A percentile compares a stretch with the other conserved stretches of the same genome.
Evolutionary conservation across 106 monocot genomes (phyloP).

Genomic region (Xerophyta viscosa): DNA sequence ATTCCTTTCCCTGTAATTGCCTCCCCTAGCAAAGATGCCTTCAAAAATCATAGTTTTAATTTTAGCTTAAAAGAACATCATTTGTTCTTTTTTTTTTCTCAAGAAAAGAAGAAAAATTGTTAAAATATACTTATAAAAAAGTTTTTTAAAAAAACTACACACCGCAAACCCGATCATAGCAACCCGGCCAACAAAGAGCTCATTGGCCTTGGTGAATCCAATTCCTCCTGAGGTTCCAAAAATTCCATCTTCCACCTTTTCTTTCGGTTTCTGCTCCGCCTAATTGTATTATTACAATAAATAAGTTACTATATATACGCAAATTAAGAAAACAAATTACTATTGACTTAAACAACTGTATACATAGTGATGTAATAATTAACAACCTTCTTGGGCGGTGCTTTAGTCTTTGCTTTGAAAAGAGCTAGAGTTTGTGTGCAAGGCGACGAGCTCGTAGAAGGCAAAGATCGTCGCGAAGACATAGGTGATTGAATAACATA

Average conservation of each 20-base stretch:
- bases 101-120: too few relatives aligned
- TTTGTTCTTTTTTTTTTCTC: too few relatives aligned
- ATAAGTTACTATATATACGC: too few relatives aligned
- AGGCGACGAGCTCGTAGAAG: constrained; percentile 16
- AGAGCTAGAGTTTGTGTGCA: constrained; percentile 28
- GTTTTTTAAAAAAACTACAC: too few relatives aligned
- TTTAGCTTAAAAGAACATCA: too few relatives aligned
- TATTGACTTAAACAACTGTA: too few relatives aligned
- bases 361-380: too few relatives aligned
- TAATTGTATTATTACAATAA: too few relatives aligned
- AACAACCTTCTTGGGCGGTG: constrained; percentile 47
- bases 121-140: too few relatives aligned
- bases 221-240: constrained; percentile 96
- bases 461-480: not conserved
- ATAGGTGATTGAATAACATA: constrained; percentile 13
- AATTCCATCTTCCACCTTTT: constrained; percentile 76
- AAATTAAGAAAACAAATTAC: too few relatives aligned
- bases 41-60: too few relatives aligned
- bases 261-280: constrained; percentile 6
- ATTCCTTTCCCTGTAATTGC: constrained; percentile 93
- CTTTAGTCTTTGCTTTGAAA: constrained; percentile 66
- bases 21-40: constrained; percentile 88
- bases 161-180: constrained; percentile 96
- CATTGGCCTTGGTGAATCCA: constrained; percentile 90
- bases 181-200: constrained; percentile 91